phyloP scores from a whole-genome alignment of 1,284 basidiomycete genomes.

The Ganoderma lucidum region DNA sequence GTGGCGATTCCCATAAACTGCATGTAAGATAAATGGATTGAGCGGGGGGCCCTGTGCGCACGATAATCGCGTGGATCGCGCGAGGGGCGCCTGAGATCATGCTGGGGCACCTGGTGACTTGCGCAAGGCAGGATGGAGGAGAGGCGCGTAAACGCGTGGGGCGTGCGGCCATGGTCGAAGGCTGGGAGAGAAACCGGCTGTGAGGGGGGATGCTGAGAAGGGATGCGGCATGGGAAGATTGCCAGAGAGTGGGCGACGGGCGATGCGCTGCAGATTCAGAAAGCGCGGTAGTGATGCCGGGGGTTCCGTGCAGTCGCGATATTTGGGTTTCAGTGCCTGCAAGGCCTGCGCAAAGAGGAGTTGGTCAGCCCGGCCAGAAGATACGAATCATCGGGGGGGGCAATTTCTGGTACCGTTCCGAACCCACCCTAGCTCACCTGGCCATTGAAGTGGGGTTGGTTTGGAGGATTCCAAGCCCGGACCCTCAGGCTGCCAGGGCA shows the following conservation, averaged over 20 bases:
- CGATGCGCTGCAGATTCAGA: constrained; percentile 25
- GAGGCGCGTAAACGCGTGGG: constrained; percentile 16
- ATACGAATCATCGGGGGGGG: background rate
- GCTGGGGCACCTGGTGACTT: constrained; percentile 24
- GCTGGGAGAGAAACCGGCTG: background rate
- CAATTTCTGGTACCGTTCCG: constrained; percentile 5
- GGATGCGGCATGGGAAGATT: constrained; percentile 16
- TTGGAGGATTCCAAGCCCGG: background rate
- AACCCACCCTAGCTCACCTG: background rate
- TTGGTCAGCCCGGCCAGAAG: background rate
- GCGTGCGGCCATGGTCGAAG: constrained; percentile 18
- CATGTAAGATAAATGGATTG: constrained; percentile 3
- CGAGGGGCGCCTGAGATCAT: constrained; percentile 9
- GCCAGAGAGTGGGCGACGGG: constrained; percentile 20
- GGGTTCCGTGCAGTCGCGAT: constrained; percentile 11
- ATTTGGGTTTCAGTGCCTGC: constrained; percentile 5
- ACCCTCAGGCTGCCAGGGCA: background rate
- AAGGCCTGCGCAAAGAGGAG: constrained; percentile 6
- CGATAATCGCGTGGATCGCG: constrained; percentile 27
- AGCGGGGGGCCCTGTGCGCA: constrained; percentile 22
- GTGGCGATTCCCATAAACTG: constrained; percentile 27
- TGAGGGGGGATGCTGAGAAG: constrained; percentile 5
- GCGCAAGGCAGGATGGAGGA: constrained; percentile 14
- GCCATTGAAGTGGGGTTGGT: background rate
- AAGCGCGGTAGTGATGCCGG: constrained; percentile 19